Percentiles rank a stretch among this genome's conserved stretches.
Conservation (phyloP, 257 asterid genomes). For the Solanum peruvianum region DNA sequence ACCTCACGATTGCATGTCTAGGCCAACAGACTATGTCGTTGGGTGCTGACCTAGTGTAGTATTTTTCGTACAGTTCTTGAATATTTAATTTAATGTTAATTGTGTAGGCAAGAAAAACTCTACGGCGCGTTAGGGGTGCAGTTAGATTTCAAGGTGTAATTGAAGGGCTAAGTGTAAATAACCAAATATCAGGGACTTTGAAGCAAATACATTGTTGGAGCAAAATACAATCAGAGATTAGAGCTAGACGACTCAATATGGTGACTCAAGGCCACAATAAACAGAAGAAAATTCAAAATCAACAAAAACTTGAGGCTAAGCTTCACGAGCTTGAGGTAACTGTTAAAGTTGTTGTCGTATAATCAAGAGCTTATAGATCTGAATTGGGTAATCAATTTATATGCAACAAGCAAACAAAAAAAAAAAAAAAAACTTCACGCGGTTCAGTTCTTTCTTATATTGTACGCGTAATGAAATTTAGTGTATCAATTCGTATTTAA, state of each 20-base stretch:
- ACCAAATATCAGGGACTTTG: slow-evolving; percentile 39
- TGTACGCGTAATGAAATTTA: not conserved
- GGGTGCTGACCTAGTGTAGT: not conserved
- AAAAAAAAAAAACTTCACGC: not conserved
- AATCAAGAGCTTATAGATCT: not conserved
- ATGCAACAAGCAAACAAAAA: not conserved
- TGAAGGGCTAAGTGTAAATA: slow-evolving; percentile 22
- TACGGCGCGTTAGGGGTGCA: slow-evolving; percentile 29
- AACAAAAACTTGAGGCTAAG: slow-evolving; percentile 55
- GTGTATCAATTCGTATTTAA: not conserved
- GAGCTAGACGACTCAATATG: slow-evolving; percentile 45
- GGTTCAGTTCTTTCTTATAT: not conserved
- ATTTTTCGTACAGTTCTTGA: not conserved
- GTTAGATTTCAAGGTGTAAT: slow-evolving; percentile 29
- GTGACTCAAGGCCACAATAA: slow-evolving; percentile 33
- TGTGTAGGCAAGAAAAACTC: slow-evolving; percentile 38
- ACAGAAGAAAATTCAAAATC: slow-evolving; percentile 52
- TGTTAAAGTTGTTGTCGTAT: not conserved
- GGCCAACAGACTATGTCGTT: not conserved
- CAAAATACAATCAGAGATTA: slow-evolving; percentile 49
- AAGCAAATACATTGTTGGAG: slow-evolving; percentile 59
- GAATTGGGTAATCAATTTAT: not conserved
- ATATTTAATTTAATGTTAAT: not conserved
- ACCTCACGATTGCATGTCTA: not conserved
- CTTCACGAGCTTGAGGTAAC: slow-evolving; percentile 65